These are phyloP conservation scores for Hypoxylon crocopeplum DNA, from an alignment of 495 filamentous ascomycete species.

Conservation along the genomic window DNA sequence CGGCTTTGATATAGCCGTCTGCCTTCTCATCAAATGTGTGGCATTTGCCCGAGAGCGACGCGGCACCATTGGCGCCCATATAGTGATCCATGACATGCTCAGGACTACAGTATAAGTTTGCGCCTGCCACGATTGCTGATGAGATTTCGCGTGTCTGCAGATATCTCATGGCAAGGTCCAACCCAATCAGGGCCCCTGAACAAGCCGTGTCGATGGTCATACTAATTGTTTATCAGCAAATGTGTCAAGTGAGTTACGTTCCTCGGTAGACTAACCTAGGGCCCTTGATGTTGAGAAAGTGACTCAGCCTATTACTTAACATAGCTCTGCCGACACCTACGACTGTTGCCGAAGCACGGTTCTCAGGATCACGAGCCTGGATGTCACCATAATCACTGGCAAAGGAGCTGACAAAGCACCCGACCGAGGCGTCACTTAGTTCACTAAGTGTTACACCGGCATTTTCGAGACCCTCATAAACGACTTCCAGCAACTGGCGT, in stretches of 20 bases:
- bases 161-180: constrained; percentile 44
- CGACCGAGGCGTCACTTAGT: constrained; percentile 72
- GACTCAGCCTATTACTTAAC: constrained; percentile 30
- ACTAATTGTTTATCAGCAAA: too few relatives aligned
- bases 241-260: too few relatives aligned
- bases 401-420: constrained; percentile 71
- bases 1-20: constrained; percentile 56
- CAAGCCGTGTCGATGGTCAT: constrained; percentile 48
- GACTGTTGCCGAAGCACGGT: not conserved
- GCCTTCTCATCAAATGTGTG: constrained; percentile 51
- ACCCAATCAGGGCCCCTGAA: constrained; percentile 42
- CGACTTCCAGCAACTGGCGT: constrained; percentile 74
- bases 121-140: constrained; percentile 9
- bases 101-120: constrained; percentile 11
- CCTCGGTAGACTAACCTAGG: too few relatives aligned
- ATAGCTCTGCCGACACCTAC: constrained; percentile 16
- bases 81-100: constrained; percentile 9
- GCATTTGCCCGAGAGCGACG: constrained; percentile 43
- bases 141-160: constrained; percentile 1
- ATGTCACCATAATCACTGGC: constrained; percentile 61
- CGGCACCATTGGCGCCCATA: not conserved
- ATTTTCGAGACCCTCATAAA: constrained; percentile 84
- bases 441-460: constrained; percentile 78
- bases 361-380: constrained; percentile 12
- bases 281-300: constrained; percentile 27